A percentile compares a stretch with the other conserved stretches of the same genome.
Conservation (phyloP, 202 grass and related monocot species). For the Panicum virgatum region DNA sequence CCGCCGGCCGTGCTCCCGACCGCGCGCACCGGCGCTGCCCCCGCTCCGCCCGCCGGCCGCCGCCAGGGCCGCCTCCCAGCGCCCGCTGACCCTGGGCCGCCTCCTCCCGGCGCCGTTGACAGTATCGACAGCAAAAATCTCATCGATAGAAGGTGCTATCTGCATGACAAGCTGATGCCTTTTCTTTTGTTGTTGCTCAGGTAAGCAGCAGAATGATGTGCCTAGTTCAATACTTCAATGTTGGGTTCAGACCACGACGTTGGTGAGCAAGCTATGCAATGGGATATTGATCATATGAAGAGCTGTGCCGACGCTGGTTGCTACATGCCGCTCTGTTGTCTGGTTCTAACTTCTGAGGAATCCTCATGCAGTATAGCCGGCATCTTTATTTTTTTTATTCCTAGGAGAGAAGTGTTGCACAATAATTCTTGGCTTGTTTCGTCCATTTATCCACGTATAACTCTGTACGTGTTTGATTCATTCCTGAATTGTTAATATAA, state of each 20-base stretch:
- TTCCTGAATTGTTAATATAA: too few species aligned
- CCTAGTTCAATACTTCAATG: conserved; percentile 16
- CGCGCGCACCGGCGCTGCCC: too few species aligned
- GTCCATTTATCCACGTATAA: too few species aligned
- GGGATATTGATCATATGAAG: neutral
- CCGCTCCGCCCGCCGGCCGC: too few species aligned
- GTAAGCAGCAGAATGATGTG: conserved; percentile 24
- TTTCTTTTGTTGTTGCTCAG: conserved; percentile 2
- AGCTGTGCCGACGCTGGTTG: neutral
- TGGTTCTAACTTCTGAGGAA: neutral
- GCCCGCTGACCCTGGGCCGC: too few species aligned
- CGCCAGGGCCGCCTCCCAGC: too few species aligned
- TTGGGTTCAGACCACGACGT: neutral
- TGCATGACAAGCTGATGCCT: neutral
- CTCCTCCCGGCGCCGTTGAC: too few species aligned
- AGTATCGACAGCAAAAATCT: conserved; percentile 25
- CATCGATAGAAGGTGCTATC: neutral
- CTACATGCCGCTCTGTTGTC: neutral
- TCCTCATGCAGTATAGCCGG: neutral
- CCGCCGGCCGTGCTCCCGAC: too few species aligned
- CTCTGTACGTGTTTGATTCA: too few species aligned
- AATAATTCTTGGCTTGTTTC: too few species aligned
- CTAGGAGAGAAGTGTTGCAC: neutral
- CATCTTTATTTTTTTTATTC: neutral
- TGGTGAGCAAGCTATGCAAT: neutral